phyloP scores from a whole-genome alignment of 768 basidiomycete species.

The Xerocomellus intermedius region DNA sequence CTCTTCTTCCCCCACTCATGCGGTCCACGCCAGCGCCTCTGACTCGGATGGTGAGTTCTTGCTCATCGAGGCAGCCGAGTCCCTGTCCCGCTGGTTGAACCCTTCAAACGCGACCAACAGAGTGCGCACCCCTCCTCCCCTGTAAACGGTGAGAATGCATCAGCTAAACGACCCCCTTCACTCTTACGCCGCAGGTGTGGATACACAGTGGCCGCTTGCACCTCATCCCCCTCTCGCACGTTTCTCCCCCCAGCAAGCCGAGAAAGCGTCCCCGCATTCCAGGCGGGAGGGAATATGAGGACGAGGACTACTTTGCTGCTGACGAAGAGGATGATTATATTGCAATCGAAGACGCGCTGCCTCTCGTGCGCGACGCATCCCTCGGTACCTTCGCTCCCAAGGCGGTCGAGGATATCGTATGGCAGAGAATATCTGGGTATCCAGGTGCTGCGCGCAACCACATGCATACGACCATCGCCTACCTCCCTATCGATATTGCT shows the following conservation, averaged over 20 bases:
- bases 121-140: constrained; percentile 52
- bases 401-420: constrained; percentile 63
- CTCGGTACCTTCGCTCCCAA: constrained; percentile 59
- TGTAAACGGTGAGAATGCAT: constrained; percentile 31
- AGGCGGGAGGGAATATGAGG: constrained; percentile 45
- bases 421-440: constrained; percentile 75
- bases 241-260: constrained; percentile 64
- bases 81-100: constrained; percentile 85
- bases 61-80: constrained; percentile 93
- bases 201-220: constrained; percentile 81
- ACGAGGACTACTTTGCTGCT: constrained; percentile 42
- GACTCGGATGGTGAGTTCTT: constrained; percentile 97
- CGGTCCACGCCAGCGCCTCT: constrained; percentile 39
- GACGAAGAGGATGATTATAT: constrained; percentile 53
- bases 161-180: constrained; percentile 29
- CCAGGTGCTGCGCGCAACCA: constrained; percentile 64
- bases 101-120: constrained; percentile 91
- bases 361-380: constrained; percentile 52
- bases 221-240: constrained; percentile 76
- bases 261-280: constrained; percentile 45
- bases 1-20: constrained; percentile 3
- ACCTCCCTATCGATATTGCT: constrained; percentile 78
- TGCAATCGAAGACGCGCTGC: constrained; percentile 59
- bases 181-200: constrained; percentile 73
- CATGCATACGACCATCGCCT: constrained; percentile 74